Conservation (phyloP, 2,329 filamentous ascomycete species). For the Periconia digitata region DNA sequence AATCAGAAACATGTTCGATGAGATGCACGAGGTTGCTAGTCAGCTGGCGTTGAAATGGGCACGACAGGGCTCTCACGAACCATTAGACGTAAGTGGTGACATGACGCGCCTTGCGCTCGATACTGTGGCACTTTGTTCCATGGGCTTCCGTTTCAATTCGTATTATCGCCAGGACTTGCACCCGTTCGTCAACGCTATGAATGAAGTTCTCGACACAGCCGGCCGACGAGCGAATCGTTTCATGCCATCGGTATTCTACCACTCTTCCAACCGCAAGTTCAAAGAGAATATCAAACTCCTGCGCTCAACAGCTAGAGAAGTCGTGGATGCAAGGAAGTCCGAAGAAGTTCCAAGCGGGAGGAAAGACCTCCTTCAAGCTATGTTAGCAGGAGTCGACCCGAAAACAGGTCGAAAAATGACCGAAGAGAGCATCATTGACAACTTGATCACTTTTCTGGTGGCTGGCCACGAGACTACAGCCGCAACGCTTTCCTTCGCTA, state of each 20-base stretch:
- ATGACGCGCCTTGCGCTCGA: slow-evolving; percentile 33
- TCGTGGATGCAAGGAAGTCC: slow-evolving; percentile 53
- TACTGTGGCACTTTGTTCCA: slow-evolving; percentile 31
- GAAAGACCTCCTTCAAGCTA: slow-evolving; percentile 59
- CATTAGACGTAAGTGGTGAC: slow-evolving; percentile 29
- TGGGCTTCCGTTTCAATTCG: slow-evolving; percentile 35
- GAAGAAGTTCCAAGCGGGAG: slow-evolving; percentile 52
- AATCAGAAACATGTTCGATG: slow-evolving; percentile 68
- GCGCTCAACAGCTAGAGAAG: slow-evolving; percentile 54
- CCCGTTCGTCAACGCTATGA: slow-evolving; percentile 31
- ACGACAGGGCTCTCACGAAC: slow-evolving; percentile 44
- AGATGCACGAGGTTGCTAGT: slow-evolving; percentile 58
- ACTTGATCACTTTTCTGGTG: slow-evolving; percentile 67
- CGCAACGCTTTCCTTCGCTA: slow-evolving; percentile 35
- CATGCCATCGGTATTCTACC: slow-evolving; percentile 14
- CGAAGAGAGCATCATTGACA: slow-evolving; percentile 62
- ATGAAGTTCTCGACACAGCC: slow-evolving; percentile 15
- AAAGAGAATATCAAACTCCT: slow-evolving; percentile 53
- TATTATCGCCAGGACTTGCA: slow-evolving; percentile 28
- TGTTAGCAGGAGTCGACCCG: slow-evolving; percentile 60
- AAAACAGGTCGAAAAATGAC: slow-evolving; percentile 59
- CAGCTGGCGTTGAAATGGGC: slow-evolving; percentile 68
- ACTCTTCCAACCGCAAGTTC: slow-evolving; percentile 44
- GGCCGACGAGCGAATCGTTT: slow-evolving; percentile 11
- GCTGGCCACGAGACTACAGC: slow-evolving; percentile 39